phyloP scores from a whole-genome alignment of 2,329 filamentous ascomycete species.

The Alternaria sp. region DNA sequence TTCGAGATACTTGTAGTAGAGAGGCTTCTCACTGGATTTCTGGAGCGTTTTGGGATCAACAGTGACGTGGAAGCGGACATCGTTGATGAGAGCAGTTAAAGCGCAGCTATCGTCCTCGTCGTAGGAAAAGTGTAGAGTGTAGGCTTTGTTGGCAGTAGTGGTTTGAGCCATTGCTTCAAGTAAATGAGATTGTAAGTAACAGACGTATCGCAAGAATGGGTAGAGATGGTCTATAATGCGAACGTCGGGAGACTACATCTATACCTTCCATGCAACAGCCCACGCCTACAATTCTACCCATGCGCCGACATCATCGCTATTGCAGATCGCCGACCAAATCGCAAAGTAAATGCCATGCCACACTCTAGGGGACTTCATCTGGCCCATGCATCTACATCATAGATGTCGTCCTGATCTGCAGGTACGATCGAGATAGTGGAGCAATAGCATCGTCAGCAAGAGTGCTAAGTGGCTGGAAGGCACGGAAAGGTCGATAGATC shows the following conservation, averaged over 20 bases:
- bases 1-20: conserved; percentile 30
- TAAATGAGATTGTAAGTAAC: background rate
- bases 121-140: conserved; percentile 24
- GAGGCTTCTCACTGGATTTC: conserved; percentile 21
- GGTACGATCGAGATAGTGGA: conserved; percentile 18
- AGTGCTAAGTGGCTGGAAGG: background rate
- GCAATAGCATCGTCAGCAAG: background rate
- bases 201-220: background rate
- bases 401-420: conserved; percentile 19
- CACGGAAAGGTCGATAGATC: background rate
- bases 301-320: conserved; percentile 14
- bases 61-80: conserved; percentile 28
- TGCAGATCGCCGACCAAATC: conserved; percentile 4
- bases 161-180: conserved; percentile 18
- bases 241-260: background rate
- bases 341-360: conserved; percentile 11
- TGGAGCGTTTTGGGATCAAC: conserved; percentile 18
- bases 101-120: conserved; percentile 25
- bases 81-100: conserved; percentile 27
- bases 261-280: conserved; percentile 1
- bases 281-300: background rate
- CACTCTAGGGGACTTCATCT: conserved; percentile 11
- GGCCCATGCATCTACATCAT: conserved; percentile 20
- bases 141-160: conserved; percentile 10
- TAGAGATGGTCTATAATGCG: background rate